A percentile compares a stretch with the other conserved stretches of the same genome.
These are phyloP conservation scores for Neonectria hederae DNA, from an alignment of 2,329 filamentous ascomycete genomes.

Conservation along the genomic window DNA sequence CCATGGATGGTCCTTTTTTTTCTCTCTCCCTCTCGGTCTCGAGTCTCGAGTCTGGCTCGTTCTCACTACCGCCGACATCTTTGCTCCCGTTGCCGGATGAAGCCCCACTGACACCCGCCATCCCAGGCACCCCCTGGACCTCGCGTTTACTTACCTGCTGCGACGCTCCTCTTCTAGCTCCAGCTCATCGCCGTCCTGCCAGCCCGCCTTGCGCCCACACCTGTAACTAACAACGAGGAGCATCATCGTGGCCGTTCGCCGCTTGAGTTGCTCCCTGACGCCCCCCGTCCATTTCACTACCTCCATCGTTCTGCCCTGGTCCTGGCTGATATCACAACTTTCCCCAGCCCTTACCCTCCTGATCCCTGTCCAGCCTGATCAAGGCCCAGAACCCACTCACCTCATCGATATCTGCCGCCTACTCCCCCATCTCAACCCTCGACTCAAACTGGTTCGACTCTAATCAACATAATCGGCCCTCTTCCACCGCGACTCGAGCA, in stretches of 20 bases:
- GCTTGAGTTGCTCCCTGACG: constrained; percentile 22
- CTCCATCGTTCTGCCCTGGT: constrained; percentile 19
- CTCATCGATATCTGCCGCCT: constrained; percentile 23
- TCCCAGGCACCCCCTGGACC: constrained; percentile 36
- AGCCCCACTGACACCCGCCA: constrained; percentile 40
- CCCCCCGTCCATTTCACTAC: constrained; percentile 20
- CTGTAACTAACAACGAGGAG: constrained; percentile 40
- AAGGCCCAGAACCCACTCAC: constrained; percentile 27
- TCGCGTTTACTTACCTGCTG: constrained; percentile 39
- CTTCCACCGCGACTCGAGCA: constrained; percentile 21
- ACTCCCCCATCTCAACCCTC: constrained; percentile 21
- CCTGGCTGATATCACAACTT: constrained; percentile 26
- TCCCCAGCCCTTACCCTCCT: constrained; percentile 27
- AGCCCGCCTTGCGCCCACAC: constrained; percentile 33
- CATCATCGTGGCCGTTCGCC: constrained; percentile 32
- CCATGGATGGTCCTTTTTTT: constrained; percentile 24
- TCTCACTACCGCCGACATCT: background rate
- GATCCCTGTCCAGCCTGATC: constrained; percentile 24
- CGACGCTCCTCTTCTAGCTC: constrained; percentile 38
- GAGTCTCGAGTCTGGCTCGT: background rate
- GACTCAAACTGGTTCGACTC: constrained; percentile 12
- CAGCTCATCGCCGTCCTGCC: constrained; percentile 19
- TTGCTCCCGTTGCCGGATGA: constrained; percentile 34
- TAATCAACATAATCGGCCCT: constrained; percentile 16
- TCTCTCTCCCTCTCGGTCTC: constrained; percentile 5